These are phyloP conservation scores for Penicillium parvum DNA, from an alignment of 495 filamentous ascomycete genomes.

Conservation along the genomic window DNA sequence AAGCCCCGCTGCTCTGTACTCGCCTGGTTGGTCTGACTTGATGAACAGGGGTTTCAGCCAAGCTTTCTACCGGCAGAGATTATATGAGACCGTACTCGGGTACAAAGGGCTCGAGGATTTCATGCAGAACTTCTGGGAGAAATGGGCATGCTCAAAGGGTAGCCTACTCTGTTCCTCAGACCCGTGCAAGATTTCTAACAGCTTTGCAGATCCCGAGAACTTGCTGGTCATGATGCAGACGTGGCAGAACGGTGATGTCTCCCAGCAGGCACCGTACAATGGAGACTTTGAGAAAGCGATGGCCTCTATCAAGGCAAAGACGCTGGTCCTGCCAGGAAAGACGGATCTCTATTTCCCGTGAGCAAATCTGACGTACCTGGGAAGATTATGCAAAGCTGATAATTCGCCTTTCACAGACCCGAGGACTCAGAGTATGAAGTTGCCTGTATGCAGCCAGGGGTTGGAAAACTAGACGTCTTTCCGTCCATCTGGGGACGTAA, in stretches of 20 bases:
- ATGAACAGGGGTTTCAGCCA: constrained; percentile 59
- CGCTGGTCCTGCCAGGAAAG: constrained; percentile 58
- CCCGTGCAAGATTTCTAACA: too few relatives aligned
- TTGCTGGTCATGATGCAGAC: constrained; percentile 63
- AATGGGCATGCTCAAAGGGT: constrained; percentile 64
- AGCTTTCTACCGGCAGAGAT: constrained; percentile 63
- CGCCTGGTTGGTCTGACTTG: not conserved
- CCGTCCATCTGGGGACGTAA: constrained; percentile 67
- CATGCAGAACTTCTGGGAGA: constrained; percentile 67
- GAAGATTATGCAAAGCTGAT: constrained; percentile 7
- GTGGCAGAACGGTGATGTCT: constrained; percentile 70
- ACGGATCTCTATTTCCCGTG: constrained; percentile 74
- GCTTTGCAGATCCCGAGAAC: constrained; percentile 56
- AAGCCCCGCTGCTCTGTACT: not conserved
- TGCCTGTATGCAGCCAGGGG: constrained; percentile 54
- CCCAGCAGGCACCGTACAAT: constrained; percentile 58
- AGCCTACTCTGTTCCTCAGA: too few relatives aligned
- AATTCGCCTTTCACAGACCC: constrained; percentile 33
- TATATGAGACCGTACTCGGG: constrained; percentile 57
- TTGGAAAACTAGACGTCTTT: constrained; percentile 54
- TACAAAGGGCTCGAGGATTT: constrained; percentile 65
- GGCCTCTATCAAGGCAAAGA: constrained; percentile 63
- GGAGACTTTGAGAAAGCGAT: constrained; percentile 61
- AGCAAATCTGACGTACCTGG: constrained; percentile 15
- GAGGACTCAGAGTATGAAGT: constrained; percentile 69